A percentile compares a stretch with the other conserved stretches of the same genome.
Evolutionary conservation across 225 moss, liverwort and hornwort species (phyloP).

Genomic region (Pleurozium schreberi): DNA sequence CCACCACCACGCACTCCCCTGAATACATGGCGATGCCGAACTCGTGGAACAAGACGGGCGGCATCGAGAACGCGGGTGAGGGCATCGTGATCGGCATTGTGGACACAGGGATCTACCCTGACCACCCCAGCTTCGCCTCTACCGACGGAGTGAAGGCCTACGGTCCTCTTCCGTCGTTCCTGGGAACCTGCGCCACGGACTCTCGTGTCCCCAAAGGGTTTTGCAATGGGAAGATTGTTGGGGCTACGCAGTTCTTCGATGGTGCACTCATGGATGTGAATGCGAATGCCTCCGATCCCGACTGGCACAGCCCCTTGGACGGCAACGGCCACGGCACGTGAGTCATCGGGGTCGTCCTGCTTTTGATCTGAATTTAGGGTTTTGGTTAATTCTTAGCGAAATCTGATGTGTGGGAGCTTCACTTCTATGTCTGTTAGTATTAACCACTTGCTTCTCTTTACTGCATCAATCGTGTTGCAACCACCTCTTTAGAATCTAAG

Average conservation of each 20-base stretch:
- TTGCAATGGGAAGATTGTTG: constrained; percentile 43
- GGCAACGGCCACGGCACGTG: constrained; percentile 45
- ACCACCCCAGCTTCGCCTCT: constrained; percentile 39
- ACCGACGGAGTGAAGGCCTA: constrained; percentile 15
- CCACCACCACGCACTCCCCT: constrained; percentile 20
- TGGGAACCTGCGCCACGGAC: constrained; percentile 5
- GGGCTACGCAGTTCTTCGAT: constrained; percentile 17
- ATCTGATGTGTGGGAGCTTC: not conserved
- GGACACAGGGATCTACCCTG: constrained; percentile 41
- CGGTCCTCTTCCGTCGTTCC: not conserved
- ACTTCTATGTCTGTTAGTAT: not conserved
- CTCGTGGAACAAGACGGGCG: constrained; percentile 20
- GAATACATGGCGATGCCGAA: constrained; percentile 33
- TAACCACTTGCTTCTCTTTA: too few species aligned
- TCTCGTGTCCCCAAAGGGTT: constrained; percentile 12
- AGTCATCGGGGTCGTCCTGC: not conserved
- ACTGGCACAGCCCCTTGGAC: constrained; percentile 23
- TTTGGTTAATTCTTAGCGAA: not conserved
- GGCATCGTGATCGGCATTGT: constrained; percentile 31
- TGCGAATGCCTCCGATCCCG: constrained; percentile 21
- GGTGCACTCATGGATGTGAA: not conserved
- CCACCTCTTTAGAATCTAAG: not conserved
- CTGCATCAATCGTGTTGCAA: not conserved
- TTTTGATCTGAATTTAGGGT: not conserved
- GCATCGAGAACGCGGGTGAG: constrained; percentile 29